Evolutionary conservation across 2,329 filamentous ascomycete species (phyloP).

Genomic region (Lithohypha guttulata): DNA sequence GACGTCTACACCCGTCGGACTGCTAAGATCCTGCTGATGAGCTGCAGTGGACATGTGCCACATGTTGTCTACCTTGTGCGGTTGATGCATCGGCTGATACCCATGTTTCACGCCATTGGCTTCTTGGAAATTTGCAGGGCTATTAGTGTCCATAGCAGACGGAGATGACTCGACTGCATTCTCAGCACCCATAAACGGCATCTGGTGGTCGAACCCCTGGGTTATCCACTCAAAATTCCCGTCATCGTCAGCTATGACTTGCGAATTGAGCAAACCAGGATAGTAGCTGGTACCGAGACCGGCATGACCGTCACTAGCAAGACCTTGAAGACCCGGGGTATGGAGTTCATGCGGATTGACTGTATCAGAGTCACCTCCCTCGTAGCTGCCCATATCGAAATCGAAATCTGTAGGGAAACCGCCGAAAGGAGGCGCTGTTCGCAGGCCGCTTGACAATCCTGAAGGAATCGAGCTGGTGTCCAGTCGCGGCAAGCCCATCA

Average conservation of each 20-base stretch:
- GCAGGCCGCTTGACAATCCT: slow-evolving; percentile 56
- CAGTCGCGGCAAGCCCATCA: slow-evolving; percentile 65
- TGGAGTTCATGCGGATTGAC: slow-evolving; percentile 63
- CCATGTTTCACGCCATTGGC: slow-evolving; percentile 46
- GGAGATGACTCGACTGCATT: slow-evolving; percentile 84
- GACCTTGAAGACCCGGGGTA: slow-evolving; percentile 60
- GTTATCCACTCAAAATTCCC: slow-evolving; percentile 71
- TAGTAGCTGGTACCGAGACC: slow-evolving; percentile 32
- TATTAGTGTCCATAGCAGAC: slow-evolving; percentile 89
- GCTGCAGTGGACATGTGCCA: slow-evolving; percentile 62
- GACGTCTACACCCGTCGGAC: slow-evolving; percentile 65
- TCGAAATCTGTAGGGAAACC: slow-evolving; percentile 57
- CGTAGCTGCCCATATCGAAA: slow-evolving; percentile 46
- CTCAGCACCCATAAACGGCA: slow-evolving; percentile 63
- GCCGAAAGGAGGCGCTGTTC: slow-evolving; percentile 67
- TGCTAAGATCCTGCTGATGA: slow-evolving; percentile 53
- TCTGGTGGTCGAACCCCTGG: slow-evolving; percentile 66
- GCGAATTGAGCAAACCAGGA: slow-evolving; percentile 47
- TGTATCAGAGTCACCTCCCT: slow-evolving; percentile 40
- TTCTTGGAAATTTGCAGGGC: slow-evolving; percentile 83
- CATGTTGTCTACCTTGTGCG: slow-evolving; percentile 37
- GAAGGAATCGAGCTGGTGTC: slow-evolving; percentile 65
- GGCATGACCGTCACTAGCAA: slow-evolving; percentile 32
- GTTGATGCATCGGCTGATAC: slow-evolving; percentile 51
- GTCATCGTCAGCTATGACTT: slow-evolving; percentile 53